Percentiles rank a stretch among this genome's conserved stretches.
phyloP scores from a whole-genome alignment of 805 yeast species.

The Ogataea ramenticola region DNA sequence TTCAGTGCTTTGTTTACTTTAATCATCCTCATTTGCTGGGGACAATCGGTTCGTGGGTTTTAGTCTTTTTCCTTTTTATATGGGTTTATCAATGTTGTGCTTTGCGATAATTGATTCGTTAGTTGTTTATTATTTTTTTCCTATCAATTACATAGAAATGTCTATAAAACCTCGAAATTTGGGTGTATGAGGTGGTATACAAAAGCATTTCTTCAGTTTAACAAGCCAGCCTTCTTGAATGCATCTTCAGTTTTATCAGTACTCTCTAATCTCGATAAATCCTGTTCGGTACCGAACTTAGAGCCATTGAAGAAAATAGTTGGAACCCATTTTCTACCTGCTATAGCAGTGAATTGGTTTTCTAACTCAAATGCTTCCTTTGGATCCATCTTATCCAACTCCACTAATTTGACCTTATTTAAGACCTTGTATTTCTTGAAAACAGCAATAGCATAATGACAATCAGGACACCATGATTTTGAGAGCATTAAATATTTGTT shows the following conservation, averaged over 20 bases:
- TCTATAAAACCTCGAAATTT: too few species aligned
- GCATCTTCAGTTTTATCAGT: constrained; percentile 26
- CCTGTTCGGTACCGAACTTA: constrained; percentile 50
- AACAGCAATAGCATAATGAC: constrained; percentile 52
- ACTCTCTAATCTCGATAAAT: constrained; percentile 32
- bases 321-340: constrained; percentile 66
- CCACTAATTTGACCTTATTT: constrained; percentile 47
- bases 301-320: constrained; percentile 55
- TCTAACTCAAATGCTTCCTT: constrained; percentile 47
- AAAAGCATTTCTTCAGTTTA: too few species aligned
- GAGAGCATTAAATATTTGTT: constrained; percentile 52
- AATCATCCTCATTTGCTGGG: too few species aligned
- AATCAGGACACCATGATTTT: constrained; percentile 77
- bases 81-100: too few species aligned
- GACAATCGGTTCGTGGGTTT: too few species aligned
- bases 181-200: too few species aligned
- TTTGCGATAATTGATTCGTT: too few species aligned
- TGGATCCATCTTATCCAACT: constrained; percentile 48
- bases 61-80: too few species aligned
- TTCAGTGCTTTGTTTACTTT: too few species aligned
- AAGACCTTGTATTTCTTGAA: constrained; percentile 47
- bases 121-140: too few species aligned
- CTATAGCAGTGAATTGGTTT: constrained; percentile 45
- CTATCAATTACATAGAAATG: too few species aligned
- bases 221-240: constrained; percentile 27